A percentile compares a stretch with the other conserved stretches of the same genome.
These are phyloP conservation scores for Melastoma malabathricum DNA, from an alignment of 345 rosid species.

Conservation along the genomic window DNA sequence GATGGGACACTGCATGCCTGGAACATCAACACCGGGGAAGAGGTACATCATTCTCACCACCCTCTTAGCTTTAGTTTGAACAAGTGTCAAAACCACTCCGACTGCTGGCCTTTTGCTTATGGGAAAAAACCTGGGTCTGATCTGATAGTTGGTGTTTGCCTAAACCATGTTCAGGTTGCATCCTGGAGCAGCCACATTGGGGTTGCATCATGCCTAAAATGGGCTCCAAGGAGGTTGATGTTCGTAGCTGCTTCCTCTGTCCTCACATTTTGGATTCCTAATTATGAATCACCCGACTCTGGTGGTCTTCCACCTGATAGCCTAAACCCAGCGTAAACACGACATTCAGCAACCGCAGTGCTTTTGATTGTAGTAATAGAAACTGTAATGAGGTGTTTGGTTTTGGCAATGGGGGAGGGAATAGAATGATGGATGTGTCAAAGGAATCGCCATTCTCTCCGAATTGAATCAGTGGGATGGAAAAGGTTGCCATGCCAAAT, in stretches of 20 bases:
- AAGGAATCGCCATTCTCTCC: no score
- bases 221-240: conserved; percentile 95
- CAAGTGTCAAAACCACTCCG: no score
- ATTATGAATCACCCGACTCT: conserved; percentile 8
- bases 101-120: neutral
- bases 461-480: no score
- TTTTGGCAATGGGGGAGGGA: no score
- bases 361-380: no score
- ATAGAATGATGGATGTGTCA: no score
- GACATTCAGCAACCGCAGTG: no score
- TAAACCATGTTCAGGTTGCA: conserved; percentile 36
- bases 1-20: conserved; percentile 89
- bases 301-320: no score
- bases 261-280: conserved; percentile 90
- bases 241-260: conserved; percentile 74
- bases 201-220: conserved; percentile 65
- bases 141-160: neutral
- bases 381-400: no score
- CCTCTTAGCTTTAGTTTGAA: neutral
- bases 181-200: conserved; percentile 78
- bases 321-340: no score
- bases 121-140: neutral
- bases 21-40: conserved; percentile 58
- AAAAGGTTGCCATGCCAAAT: no score
- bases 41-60: conserved; percentile 30